Conservation (phyloP, 2,329 filamentous ascomycete genomes). For the Hortaea werneckii region DNA sequence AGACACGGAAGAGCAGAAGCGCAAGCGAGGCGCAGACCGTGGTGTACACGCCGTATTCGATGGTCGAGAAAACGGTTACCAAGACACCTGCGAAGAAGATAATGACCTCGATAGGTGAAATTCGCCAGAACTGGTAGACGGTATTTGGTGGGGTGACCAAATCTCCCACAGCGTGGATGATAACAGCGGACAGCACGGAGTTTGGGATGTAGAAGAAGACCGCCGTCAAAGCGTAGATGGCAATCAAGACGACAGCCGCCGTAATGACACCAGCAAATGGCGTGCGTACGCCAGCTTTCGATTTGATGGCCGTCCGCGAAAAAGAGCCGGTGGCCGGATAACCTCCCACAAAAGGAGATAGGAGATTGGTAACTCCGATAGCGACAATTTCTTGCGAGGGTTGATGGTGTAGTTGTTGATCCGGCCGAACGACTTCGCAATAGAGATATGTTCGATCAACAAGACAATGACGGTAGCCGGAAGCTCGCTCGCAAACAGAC, state of each 20-base stretch:
- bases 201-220: conserved; percentile 92
- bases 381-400: conserved; percentile 94
- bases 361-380: conserved; percentile 80
- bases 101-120: conserved; percentile 78
- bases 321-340: conserved; percentile 94
- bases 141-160: conserved; percentile 85
- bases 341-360: conserved; percentile 83
- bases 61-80: conserved; percentile 76
- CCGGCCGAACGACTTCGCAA: conserved; percentile 91
- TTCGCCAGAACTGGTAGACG: conserved; percentile 89
- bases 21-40: conserved; percentile 70
- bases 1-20: conserved; percentile 70
- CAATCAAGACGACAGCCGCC: conserved; percentile 71
- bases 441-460: conserved; percentile 92
- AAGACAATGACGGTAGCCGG: conserved; percentile 88
- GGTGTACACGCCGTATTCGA: conserved; percentile 87
- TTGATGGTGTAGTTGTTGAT: conserved; percentile 95
- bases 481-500: conserved; percentile 58
- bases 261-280: conserved; percentile 86
- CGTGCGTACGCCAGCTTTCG: conserved; percentile 88
- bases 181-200: conserved; percentile 71
- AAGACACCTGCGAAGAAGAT: conserved; percentile 92
- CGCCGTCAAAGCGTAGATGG: conserved; percentile 76
- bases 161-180: conserved; percentile 91
- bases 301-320: conserved; percentile 92